phyloP scores from a whole-genome alignment of 148 eudicot species.

The Rhododendron ovatum region DNA sequence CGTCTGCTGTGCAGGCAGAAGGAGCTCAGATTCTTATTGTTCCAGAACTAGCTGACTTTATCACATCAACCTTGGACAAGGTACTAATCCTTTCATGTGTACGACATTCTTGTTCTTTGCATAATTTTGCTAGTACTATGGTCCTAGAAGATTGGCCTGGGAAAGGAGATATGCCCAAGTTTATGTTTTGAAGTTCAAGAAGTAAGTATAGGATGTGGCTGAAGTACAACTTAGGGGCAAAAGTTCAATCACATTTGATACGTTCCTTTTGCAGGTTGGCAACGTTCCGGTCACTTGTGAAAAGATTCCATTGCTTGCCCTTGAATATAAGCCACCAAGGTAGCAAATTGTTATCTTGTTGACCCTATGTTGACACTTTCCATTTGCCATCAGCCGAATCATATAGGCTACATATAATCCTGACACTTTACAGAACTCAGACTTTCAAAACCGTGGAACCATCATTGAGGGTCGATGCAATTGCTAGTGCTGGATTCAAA shows the following conservation, averaged over 20 bases:
- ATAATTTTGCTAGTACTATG: background rate
- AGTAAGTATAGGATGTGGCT: background rate
- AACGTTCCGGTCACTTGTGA: slow-evolving; percentile 74
- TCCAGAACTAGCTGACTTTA: slow-evolving; percentile 82
- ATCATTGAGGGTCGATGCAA: slow-evolving; percentile 76
- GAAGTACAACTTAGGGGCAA: background rate
- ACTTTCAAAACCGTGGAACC: slow-evolving; percentile 74
- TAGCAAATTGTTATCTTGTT: slow-evolving; percentile 5
- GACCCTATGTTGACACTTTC: background rate
- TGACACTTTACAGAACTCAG: slow-evolving; percentile 50
- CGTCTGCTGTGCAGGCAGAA: slow-evolving; percentile 57
- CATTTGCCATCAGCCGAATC: background rate
- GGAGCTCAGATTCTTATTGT: slow-evolving; percentile 91
- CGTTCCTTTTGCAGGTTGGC: slow-evolving; percentile 60
- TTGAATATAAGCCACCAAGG: slow-evolving; percentile 90
- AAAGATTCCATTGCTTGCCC: slow-evolving; percentile 65
- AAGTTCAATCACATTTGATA: background rate
- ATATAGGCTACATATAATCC: background rate
- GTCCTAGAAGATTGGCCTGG: background rate
- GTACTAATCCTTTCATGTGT: slow-evolving; percentile 26
- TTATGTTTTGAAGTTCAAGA: background rate
- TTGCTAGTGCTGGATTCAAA: slow-evolving; percentile 96
- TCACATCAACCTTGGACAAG: slow-evolving; percentile 73
- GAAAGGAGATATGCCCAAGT: background rate
- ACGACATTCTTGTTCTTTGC: background rate